Percentiles rank a stretch among this genome's conserved stretches.
These are phyloP conservation scores for Coprinopsis sp. DNA, from an alignment of 768 basidiomycete genomes.

Conservation along the genomic window DNA sequence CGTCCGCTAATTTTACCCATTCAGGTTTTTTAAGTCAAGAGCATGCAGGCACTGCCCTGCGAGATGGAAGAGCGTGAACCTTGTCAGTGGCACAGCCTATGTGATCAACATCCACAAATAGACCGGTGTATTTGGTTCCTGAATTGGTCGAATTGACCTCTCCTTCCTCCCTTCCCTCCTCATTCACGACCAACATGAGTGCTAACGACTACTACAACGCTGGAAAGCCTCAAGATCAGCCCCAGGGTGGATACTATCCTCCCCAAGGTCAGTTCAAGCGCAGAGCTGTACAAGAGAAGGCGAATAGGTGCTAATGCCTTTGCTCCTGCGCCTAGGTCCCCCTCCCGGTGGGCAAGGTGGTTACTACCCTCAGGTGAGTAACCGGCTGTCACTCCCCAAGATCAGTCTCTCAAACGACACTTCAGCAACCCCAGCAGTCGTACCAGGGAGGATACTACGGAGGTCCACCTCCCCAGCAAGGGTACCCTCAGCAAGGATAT, in stretches of 20 bases:
- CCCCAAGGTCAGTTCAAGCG: constrained; percentile 17
- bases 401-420: not conserved
- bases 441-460: constrained; percentile 50
- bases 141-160: constrained; percentile 2
- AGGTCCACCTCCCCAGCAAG: constrained; percentile 35
- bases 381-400: not conserved
- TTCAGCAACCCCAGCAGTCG: constrained; percentile 64
- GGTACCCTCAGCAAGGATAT: constrained; percentile 40
- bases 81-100: constrained; percentile 14
- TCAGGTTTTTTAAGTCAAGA: too few species aligned
- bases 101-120: constrained; percentile 30
- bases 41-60: too few species aligned
- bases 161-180: constrained; percentile 9
- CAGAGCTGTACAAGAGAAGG: not conserved
- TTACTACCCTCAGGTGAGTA: constrained; percentile 56
- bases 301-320: constrained; percentile 5
- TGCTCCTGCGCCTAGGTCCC: constrained; percentile 29
- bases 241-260: constrained; percentile 39
- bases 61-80: too few species aligned
- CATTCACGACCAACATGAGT: constrained; percentile 44
- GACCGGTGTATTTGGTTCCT: constrained; percentile 16
- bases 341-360: constrained; percentile 62
- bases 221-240: constrained; percentile 47
- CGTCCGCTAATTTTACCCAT: too few species aligned
- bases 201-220: constrained; percentile 69